Percentiles rank a stretch among this genome's conserved stretches.
These are phyloP conservation scores for Harrya chromipes DNA, from an alignment of 768 basidiomycete genomes.

Conservation along the genomic window DNA sequence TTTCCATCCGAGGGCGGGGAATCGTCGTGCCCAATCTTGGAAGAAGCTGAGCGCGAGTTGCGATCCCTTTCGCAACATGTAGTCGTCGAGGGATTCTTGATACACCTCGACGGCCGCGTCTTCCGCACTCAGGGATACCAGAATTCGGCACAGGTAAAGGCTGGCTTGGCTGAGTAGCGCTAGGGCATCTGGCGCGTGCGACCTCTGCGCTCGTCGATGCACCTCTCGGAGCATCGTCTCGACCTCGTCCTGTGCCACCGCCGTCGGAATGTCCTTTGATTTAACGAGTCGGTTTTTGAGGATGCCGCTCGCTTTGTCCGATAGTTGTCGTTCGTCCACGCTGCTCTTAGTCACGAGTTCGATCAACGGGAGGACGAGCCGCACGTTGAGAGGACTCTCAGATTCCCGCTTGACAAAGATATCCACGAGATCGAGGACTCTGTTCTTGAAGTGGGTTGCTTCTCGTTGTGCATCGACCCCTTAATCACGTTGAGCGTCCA, in stretches of 20 bases:
- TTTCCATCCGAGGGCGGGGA: constrained; percentile 62
- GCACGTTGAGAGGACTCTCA: constrained; percentile 63
- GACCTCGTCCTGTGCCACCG: constrained; percentile 29
- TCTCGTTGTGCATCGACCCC: constrained; percentile 74
- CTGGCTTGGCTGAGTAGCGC: constrained; percentile 64
- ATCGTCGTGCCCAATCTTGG: constrained; percentile 69
- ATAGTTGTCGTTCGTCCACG: constrained; percentile 81
- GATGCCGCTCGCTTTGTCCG: constrained; percentile 82
- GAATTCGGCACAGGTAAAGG: constrained; percentile 61
- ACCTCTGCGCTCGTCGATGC: constrained; percentile 69
- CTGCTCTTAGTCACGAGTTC: constrained; percentile 66
- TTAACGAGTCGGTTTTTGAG: constrained; percentile 72
- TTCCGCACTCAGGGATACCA: constrained; percentile 37
- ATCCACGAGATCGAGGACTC: constrained; percentile 93
- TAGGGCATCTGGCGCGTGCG: constrained; percentile 60
- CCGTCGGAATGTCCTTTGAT: constrained; percentile 59
- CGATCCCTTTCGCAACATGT: constrained; percentile 78
- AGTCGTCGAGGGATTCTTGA: constrained; percentile 66
- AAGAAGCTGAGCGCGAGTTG: constrained; percentile 72
- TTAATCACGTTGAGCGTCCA: constrained; percentile 22
- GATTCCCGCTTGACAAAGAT: constrained; percentile 76
- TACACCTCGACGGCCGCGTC: constrained; percentile 54
- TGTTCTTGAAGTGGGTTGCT: constrained; percentile 94
- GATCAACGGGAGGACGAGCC: constrained; percentile 71
- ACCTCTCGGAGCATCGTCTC: constrained; percentile 54